A percentile compares a stretch with the other conserved stretches of the same genome.
Evolutionary conservation across 139 green algal species (phyloP).

Genomic region (Chlamydomonas applanata): DNA sequence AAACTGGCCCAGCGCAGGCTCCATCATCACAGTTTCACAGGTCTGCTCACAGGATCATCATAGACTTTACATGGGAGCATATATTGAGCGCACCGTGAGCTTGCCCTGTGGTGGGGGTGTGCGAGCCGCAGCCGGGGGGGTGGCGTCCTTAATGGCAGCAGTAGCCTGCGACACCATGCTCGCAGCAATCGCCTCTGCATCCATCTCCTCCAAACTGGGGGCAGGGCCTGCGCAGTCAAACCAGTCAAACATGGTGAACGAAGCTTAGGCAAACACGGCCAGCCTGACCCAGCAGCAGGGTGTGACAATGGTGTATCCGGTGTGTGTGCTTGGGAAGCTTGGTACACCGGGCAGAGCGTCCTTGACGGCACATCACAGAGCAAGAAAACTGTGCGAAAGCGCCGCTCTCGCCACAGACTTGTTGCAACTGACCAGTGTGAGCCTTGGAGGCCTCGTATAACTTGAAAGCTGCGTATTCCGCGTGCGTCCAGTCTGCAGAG

Average conservation of each 20-base stretch:
- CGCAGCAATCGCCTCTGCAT: background rate
- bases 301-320: background rate
- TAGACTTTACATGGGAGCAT: too few relatives aligned
- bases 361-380: background rate
- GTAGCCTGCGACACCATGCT: background rate
- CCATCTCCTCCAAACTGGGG: background rate
- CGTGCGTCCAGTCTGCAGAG: conserved; percentile 1
- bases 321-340: background rate
- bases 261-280: too few relatives aligned
- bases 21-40: too few relatives aligned
- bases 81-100: background rate
- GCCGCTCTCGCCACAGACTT: background rate
- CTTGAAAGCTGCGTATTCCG: conserved; percentile 1
- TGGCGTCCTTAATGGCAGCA: background rate
- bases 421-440: background rate
- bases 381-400: background rate
- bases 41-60: too few relatives aligned
- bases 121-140: background rate
- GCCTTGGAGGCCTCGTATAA: background rate
- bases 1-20: too few relatives aligned
- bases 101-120: background rate
- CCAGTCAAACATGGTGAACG: too few relatives aligned
- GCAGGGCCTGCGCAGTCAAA: background rate
- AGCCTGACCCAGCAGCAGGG: too few relatives aligned
- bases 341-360: background rate